phyloP scores from a whole-genome alignment of 2,329 filamentous ascomycete species.

The Magnaporthiopsis poae region DNA sequence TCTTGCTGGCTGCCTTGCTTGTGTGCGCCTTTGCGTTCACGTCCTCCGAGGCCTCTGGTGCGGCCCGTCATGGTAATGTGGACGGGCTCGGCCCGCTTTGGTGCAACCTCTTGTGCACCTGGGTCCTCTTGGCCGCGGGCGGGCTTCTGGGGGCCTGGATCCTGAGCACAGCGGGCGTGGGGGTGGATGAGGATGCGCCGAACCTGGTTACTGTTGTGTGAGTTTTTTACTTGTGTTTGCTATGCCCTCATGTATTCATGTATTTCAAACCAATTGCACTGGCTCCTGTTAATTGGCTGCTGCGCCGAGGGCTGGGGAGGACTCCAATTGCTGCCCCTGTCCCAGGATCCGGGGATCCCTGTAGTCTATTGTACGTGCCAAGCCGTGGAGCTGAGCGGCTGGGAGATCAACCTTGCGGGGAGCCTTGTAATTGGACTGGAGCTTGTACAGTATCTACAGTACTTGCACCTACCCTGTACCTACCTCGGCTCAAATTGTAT shows the following conservation, averaged over 20 bases:
- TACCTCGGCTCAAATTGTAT: neutral
- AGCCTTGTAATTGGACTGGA: neutral
- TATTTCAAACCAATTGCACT: too few species aligned
- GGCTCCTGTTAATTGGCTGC: too few species aligned
- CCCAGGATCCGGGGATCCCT: neutral
- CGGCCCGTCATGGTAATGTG: too few species aligned
- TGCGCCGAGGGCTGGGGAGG: neutral
- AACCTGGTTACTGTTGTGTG: neutral
- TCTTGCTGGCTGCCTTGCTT: neutral
- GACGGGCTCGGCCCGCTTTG: neutral
- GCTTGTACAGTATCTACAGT: too few species aligned
- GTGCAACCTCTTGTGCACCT: neutral
- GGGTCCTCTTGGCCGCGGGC: neutral
- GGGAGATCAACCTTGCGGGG: neutral
- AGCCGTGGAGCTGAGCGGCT: neutral
- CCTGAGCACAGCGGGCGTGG: neutral
- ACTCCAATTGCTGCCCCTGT: neutral
- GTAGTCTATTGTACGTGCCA: neutral
- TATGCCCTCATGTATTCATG: neutral
- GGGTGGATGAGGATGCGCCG: too few species aligned
- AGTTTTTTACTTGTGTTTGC: neutral
- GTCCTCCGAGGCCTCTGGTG: neutral
- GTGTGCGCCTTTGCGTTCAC: neutral
- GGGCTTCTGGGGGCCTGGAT: neutral
- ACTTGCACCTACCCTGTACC: too few species aligned